Conservation (phyloP, 2,329 filamentous ascomycete species). For the Trichoderma koningiopsis region DNA sequence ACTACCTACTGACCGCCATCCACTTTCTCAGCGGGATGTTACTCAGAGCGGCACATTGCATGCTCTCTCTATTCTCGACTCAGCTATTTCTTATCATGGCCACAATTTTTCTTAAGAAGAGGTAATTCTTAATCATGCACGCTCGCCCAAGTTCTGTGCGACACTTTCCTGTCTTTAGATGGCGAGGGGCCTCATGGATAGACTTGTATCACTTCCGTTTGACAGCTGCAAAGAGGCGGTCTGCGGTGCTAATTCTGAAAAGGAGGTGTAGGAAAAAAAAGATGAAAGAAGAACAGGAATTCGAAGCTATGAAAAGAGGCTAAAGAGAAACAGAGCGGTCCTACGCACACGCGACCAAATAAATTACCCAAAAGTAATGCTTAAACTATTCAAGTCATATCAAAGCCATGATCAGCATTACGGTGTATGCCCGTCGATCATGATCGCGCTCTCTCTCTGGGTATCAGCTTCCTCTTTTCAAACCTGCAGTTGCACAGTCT, state of each 20-base stretch:
- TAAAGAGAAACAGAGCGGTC: background rate
- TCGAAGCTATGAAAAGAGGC: background rate
- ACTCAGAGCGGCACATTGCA: background rate
- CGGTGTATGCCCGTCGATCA: too few relatives aligned
- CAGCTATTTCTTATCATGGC: background rate
- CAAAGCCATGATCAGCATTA: background rate
- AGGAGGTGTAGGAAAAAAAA: background rate
- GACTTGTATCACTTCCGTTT: background rate
- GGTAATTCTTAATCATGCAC: background rate
- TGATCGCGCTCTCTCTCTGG: too few relatives aligned
- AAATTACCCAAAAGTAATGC: accelerated
- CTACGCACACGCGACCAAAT: background rate
- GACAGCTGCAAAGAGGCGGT: background rate
- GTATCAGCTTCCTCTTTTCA: too few relatives aligned
- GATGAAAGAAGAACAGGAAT: background rate
- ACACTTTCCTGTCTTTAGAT: background rate
- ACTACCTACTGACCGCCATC: background rate
- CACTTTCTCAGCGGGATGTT: background rate
- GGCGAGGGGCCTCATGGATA: background rate
- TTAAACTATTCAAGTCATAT: background rate
- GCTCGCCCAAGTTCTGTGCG: background rate
- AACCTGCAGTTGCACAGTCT: too few relatives aligned
- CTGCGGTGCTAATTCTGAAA: background rate
- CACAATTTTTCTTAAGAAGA: background rate
- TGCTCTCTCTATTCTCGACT: background rate